A percentile compares a stretch with the other conserved stretches of the same genome.
phyloP scores from a whole-genome alignment of 2,329 filamentous ascomycete species.

The Raffaelea deltoideospora region DNA sequence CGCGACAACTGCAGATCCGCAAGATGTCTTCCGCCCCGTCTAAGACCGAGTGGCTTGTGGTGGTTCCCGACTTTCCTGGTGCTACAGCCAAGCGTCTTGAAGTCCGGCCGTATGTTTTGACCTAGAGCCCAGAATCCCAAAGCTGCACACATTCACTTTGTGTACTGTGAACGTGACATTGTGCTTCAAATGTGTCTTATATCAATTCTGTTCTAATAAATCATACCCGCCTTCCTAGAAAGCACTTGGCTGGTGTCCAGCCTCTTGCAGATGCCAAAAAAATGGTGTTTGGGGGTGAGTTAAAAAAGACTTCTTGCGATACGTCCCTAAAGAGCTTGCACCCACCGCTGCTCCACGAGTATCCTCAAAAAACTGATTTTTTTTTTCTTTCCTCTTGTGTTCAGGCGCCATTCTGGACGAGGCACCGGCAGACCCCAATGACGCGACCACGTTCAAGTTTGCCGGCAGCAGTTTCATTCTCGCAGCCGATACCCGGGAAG shows the following conservation, averaged over 20 bases:
- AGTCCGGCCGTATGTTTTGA: conserved; percentile 35
- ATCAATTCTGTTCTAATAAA: not conserved
- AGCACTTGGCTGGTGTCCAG: conserved; percentile 42
- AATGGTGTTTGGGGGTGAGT: conserved; percentile 49
- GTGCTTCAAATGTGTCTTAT: not conserved
- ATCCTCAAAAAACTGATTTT: too few species aligned
- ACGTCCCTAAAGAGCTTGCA: too few species aligned
- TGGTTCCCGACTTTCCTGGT: conserved; percentile 52
- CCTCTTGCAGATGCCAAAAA: conserved; percentile 36
- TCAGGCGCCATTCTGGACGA: conserved; percentile 52
- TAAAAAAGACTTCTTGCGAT: too few species aligned
- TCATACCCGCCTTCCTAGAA: conserved; percentile 17
- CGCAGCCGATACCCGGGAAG: conserved; percentile 51
- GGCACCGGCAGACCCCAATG: conserved; percentile 44
- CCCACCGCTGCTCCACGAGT: too few species aligned
- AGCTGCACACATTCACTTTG: not conserved
- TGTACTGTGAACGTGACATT: not conserved
- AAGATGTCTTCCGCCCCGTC: conserved; percentile 15
- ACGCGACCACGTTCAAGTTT: conserved; percentile 47
- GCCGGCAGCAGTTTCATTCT: conserved; percentile 58
- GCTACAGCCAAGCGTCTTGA: conserved; percentile 44
- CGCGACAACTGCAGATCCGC: conserved; percentile 6
- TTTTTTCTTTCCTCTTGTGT: not conserved
- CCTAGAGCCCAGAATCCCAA: too few species aligned
- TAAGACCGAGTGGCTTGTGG: conserved; percentile 50